phyloP scores from a whole-genome alignment of 345 rosid species.

The Draba incana region DNA sequence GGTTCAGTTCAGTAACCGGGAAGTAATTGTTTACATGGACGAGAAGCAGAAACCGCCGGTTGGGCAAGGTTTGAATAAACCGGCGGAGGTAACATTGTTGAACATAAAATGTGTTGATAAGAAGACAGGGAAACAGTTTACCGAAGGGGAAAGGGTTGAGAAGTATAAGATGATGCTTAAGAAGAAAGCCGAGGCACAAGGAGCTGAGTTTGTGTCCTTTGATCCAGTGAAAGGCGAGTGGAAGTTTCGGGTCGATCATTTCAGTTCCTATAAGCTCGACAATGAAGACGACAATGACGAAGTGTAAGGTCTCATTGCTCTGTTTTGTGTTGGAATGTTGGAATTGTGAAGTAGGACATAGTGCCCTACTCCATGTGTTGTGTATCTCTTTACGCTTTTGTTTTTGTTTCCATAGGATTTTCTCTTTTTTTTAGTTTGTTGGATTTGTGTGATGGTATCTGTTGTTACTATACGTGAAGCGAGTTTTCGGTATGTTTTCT shows the following conservation, averaged over 20 bases:
- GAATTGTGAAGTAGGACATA: constrained; percentile 25
- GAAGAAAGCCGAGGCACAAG: constrained; percentile 88
- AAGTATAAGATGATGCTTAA: constrained; percentile 84
- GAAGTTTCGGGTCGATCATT: constrained; percentile 89
- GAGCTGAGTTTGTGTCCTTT: constrained; percentile 84
- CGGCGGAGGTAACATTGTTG: constrained; percentile 91
- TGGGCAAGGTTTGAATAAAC: constrained; percentile 95
- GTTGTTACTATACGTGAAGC: neutral
- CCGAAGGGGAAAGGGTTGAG: constrained; percentile 70
- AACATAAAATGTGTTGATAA: constrained; percentile 88
- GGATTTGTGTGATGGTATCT: constrained; percentile 19
- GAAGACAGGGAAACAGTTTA: constrained; percentile 69
- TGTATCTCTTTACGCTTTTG: constrained; percentile 10
- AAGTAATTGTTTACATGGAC: constrained; percentile 92
- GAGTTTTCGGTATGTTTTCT: neutral
- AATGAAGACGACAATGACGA: constrained; percentile 49
- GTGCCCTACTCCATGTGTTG: constrained; percentile 24
- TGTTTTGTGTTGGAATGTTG: constrained; percentile 23
- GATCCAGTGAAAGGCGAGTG: constrained; percentile 88
- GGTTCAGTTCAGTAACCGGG: constrained; percentile 85
- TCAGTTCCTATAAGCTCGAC: constrained; percentile 65
- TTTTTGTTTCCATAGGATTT: neutral
- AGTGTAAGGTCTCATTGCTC: constrained; percentile 22
- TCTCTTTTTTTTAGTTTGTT: neutral
- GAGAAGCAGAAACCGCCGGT: constrained; percentile 91